These are phyloP conservation scores for Calonectria leucothoes DNA, from an alignment of 2,329 filamentous ascomycete species.

Conservation along the genomic window DNA sequence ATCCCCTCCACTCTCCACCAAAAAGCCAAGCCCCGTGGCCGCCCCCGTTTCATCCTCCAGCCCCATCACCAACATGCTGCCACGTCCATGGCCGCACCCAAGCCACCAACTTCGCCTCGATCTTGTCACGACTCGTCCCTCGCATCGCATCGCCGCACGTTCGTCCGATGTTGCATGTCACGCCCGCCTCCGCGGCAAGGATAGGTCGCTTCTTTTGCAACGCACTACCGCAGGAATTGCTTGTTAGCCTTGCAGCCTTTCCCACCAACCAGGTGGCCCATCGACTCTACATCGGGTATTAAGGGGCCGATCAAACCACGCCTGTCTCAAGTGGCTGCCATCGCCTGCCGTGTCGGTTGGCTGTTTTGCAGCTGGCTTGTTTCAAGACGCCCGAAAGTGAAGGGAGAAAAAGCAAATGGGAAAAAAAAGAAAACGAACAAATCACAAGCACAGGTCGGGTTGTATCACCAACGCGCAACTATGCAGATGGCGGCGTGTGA, in stretches of 20 bases:
- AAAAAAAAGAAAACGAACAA: background rate
- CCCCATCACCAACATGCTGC: slow-evolving; percentile 1
- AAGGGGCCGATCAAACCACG: slow-evolving; percentile 1
- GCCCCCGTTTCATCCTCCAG: background rate
- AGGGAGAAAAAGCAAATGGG: background rate
- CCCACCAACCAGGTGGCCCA: background rate
- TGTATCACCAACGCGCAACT: background rate
- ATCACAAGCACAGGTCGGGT: background rate
- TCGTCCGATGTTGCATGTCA: slow-evolving; percentile 6
- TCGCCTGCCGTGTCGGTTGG: background rate
- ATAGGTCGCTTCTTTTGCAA: background rate
- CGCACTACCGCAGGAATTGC: background rate
- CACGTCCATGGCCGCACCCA: no score
- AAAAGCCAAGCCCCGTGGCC: background rate
- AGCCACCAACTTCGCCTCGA: background rate
- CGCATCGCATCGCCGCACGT: background rate
- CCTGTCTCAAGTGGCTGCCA: background rate
- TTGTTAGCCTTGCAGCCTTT: background rate
- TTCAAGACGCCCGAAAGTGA: background rate
- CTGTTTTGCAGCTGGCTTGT: background rate
- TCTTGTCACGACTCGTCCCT: background rate
- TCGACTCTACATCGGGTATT: background rate
- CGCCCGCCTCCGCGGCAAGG: background rate
- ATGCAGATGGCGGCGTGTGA: background rate
- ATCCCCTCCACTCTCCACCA: slow-evolving; percentile 2